Base-by-base conservation (phyloP, 148 eudicot genomes). In the Rhododendron vialii region DNA sequence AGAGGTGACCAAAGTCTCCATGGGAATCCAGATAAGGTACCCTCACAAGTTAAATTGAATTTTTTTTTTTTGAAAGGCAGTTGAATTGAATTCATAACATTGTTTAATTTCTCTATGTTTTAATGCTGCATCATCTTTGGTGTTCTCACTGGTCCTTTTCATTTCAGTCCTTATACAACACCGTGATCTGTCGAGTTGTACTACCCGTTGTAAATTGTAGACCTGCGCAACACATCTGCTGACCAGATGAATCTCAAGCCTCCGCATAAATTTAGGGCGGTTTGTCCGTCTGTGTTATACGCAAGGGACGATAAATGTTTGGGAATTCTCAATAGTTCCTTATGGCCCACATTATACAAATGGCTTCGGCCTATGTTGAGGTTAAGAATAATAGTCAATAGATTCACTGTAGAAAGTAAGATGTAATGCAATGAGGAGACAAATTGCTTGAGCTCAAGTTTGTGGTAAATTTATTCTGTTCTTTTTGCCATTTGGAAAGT, bases 1-100 rank as follows among this genome's bases (percentile, higher is more conserved):
- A 81, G 71, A 53, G 81, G 80, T 53, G 57, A 53, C 18, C 57
- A 53, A 13, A 14, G 18, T 82, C 80, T 65, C 43, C 61, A 85
- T 69, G 87, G 79, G 83, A 82, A 86, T 87, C 83, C 86, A 45
- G 84, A 69, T 41, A 90, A 92, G 94, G 92, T 88, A 85, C 48
- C 83, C 45, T 79, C n/a, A 11, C 38, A 53, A 51, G 28, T 41
- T 81, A 11, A 48, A 48, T 48, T 48, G 51, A 48, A 48, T 48
- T 10, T 48, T 48, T 48, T 48, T 48, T 10, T 48, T 48, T 48
- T 9, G 51, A 14, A 53, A 53, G 57, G 57, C 57, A 53, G 57
- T 69, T 84, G 12, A 13, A 38, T 47, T 83, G 63, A 78, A 78
- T 45, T 28, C 24, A 47, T 12, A 33, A 43, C 35, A n/a, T n/a